These are phyloP conservation scores for Gnomoniopsis smithogilvyi DNA, from an alignment of 2,329 filamentous ascomycete species.

Conservation along the genomic window DNA sequence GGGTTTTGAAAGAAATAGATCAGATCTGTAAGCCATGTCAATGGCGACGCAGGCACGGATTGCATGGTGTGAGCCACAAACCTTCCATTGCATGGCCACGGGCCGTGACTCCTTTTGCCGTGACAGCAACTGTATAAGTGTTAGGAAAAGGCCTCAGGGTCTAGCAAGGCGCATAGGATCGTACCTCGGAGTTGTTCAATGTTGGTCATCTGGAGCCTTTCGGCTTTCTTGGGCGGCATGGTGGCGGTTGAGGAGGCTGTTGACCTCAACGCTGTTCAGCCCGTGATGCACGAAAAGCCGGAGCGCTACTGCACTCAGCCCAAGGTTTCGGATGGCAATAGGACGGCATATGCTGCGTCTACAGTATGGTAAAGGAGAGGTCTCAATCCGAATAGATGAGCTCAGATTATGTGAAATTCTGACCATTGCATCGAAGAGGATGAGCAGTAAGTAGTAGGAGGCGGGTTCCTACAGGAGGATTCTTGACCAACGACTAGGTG, in stretches of 20 bases:
- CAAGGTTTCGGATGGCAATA: not conserved
- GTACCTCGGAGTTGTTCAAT: slow-evolving; percentile 11
- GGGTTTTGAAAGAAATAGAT: slow-evolving; percentile 11
- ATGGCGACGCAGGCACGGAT: not conserved
- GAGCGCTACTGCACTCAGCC: not conserved
- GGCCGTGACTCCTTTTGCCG: not conserved
- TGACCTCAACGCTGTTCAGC: not conserved
- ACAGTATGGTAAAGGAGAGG: not conserved
- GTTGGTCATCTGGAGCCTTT: slow-evolving; percentile 11
- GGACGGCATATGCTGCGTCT: not conserved
- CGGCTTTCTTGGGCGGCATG: slow-evolving; percentile 15
- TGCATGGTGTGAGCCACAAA: not conserved
- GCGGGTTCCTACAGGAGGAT: no score
- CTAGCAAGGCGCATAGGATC: not conserved
- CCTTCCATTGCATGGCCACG: slow-evolving; percentile 16
- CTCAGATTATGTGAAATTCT: no score
- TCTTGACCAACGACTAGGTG: no score
- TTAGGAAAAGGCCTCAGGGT: not conserved
- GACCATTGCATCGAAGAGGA: no score
- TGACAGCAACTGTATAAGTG: not conserved
- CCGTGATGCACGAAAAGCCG: not conserved
- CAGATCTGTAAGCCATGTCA: slow-evolving; percentile 8
- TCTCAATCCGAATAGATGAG: no score
- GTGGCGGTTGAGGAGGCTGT: not conserved
- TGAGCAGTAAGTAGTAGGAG: no score